Conservation (phyloP, 2,329 filamentous ascomycete genomes). For the Apiospora kogelbergensis region DNA sequence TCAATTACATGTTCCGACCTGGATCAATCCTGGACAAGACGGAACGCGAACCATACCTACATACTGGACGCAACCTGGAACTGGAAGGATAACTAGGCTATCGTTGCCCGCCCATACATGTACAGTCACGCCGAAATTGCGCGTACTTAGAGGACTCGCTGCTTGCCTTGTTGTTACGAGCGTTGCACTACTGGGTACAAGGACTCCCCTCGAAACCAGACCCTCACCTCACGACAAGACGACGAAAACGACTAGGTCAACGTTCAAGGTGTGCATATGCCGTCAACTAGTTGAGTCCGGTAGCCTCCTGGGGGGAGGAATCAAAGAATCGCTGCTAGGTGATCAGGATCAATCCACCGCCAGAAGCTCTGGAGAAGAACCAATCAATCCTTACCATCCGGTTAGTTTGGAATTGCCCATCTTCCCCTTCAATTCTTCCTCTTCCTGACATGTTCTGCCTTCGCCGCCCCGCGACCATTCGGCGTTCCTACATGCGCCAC, state of each 20-base stretch:
- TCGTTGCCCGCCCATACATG: not conserved
- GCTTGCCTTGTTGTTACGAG: not conserved
- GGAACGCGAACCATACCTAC: not conserved
- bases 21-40: not conserved
- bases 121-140: not conserved
- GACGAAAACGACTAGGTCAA: not conserved
- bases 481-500: conserved; percentile 1
- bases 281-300: not conserved
- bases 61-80: not conserved
- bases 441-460: not conserved
- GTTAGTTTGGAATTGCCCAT: conserved; percentile 13
- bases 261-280: not conserved
- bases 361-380: conserved; percentile 13
- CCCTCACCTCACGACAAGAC: not conserved
- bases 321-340: conserved; percentile 20
- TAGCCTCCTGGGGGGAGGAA: conserved; percentile 9
- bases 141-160: not conserved
- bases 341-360: conserved; percentile 13
- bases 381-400: conserved; percentile 11
- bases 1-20: not conserved
- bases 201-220: not conserved
- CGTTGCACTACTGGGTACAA: not conserved
- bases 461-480: not conserved
- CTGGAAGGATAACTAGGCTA: not conserved
- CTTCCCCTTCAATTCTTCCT: not conserved